Conservation (phyloP, 2,329 filamentous ascomycete genomes). For the Teratosphaeria nubilosa region DNA sequence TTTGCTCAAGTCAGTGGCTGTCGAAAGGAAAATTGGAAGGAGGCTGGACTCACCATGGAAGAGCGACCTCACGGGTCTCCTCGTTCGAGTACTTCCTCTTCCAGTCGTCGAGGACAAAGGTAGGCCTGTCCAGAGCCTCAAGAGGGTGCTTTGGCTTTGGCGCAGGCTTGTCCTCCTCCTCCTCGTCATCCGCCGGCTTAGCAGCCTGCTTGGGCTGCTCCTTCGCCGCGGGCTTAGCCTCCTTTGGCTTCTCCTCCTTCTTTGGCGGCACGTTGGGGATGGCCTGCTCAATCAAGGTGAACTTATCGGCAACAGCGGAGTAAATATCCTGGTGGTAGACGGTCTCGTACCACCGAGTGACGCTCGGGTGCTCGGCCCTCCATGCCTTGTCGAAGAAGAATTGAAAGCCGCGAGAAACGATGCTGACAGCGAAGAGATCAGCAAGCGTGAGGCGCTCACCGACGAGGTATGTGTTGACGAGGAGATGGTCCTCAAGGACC, state of each 20-base stretch:
- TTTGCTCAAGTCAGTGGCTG: background rate
- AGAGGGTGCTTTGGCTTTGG: conserved; percentile 97
- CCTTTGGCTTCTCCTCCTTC: conserved; percentile 50
- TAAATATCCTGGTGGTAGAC: conserved; percentile 88
- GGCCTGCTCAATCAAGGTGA: conserved; percentile 72
- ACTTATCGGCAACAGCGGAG: conserved; percentile 65
- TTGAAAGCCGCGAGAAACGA: conserved; percentile 81
- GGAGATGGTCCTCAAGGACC: conserved; percentile 77
- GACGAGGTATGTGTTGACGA: conserved; percentile 91
- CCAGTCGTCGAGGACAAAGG: conserved; percentile 82
- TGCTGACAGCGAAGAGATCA: conserved; percentile 73
- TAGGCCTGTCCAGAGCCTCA: conserved; percentile 69
- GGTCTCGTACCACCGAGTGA: conserved; percentile 90
- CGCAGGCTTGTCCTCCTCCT: conserved; percentile 51
- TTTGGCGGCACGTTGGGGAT: conserved; percentile 65
- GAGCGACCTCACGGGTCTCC: conserved; percentile 67
- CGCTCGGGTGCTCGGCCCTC: conserved; percentile 72
- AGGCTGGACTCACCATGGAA: conserved; percentile 56
- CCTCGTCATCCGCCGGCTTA: conserved; percentile 43
- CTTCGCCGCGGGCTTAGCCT: conserved; percentile 52
- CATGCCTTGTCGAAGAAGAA: conserved; percentile 89
- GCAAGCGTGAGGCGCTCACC: conserved; percentile 95
- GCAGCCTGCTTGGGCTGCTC: conserved; percentile 42
- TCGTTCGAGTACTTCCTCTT: conserved; percentile 99
- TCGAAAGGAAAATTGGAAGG: background rate